A percentile compares a stretch with the other conserved stretches of the same genome.
Conservation (phyloP, 805 yeast genomes). For the Kodamaea jinghongensis region DNA sequence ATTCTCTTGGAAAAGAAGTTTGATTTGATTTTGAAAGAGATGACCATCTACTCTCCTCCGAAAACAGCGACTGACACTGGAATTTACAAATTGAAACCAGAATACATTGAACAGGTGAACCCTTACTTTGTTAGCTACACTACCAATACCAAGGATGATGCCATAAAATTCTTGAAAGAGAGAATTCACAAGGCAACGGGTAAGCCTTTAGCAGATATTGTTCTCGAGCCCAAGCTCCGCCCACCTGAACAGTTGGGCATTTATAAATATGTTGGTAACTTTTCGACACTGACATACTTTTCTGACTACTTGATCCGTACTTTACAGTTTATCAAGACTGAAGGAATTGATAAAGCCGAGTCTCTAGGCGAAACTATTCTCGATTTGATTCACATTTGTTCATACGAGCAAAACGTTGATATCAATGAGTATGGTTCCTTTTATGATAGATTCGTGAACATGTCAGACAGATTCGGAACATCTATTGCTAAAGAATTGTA, state of each 20-base stretch:
- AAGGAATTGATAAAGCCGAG: constrained; percentile 47
- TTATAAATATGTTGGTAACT: constrained; percentile 46
- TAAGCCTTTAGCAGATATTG: constrained; percentile 45
- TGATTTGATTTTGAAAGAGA: constrained; percentile 45
- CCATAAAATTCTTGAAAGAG: constrained; percentile 60
- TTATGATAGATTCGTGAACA: constrained; percentile 26
- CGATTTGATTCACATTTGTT: constrained; percentile 65
- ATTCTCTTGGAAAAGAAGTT: constrained; percentile 69
- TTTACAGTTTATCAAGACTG: constrained; percentile 35
- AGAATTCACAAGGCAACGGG: constrained; percentile 39
- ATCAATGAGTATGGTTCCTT: constrained; percentile 29
- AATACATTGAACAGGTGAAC: constrained; percentile 32
- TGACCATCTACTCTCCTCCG: constrained; percentile 35
- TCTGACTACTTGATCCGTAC: constrained; percentile 51
- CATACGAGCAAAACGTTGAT: constrained; percentile 32
- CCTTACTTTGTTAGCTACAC: constrained; percentile 81
- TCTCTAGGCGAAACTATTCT: constrained; percentile 55
- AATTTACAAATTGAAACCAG: constrained; percentile 34
- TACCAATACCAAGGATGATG: constrained; percentile 80
- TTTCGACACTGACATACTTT: constrained; percentile 54
- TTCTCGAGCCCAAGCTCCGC: constrained; percentile 53
- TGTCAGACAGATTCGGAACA: constrained; percentile 28
- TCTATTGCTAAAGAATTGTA: constrained; percentile 40
- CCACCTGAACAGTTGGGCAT: constrained; percentile 29
- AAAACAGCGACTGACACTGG: constrained; percentile 36